Base-by-base conservation (phyloP, 257 asterid genomes). In the Plantago ovata region DNA sequence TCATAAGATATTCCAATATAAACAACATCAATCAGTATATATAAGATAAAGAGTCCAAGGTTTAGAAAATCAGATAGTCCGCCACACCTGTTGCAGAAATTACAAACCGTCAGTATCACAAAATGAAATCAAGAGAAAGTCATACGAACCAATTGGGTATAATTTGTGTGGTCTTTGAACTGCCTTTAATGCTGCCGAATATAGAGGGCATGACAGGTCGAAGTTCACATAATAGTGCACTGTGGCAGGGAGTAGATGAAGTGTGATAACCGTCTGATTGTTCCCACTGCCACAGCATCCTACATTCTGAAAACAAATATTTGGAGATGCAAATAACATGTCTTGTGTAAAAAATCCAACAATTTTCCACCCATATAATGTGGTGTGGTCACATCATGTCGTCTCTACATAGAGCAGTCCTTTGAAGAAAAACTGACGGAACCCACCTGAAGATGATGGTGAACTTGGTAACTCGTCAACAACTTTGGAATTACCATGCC, bases 371-470 rank as follows among this genome's bases (percentile, higher is more conserved):
- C 96, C 82, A 72, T 77, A 83, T 75, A 88, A n/a, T n/a, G n/a
- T n/a, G n/a, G n/a, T 72, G 81, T 75, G 77, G 84, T 85, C 94
- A 88, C 87, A 88, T 85, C 95, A 92, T 85, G 89, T 74, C 97
- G 74, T 88, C 98, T 77, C 94, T 82, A 92, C 89, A 85, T 80
- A 87, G 94, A 87, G 79, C 92, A 91, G 87, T 88, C 98, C 98
- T 81, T 85, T 78, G 98, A 89, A 79, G 95, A 85, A 81, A 54
- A 87, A 77, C 88, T 80, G 94, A 93, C 83, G 79, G 94, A 89
- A 93, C 98, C 98, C 95, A 93, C 98, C 98, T 93, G 97, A 92
- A 82, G 96, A 79, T 40, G 84, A 81, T 72, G 95, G 95, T 78
- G 88, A 84, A 86, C 75, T 76, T 74, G 93, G 91, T 71, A 81